Conservation (phyloP, 345 rosid species). For the Clarkia xantiana region DNA sequence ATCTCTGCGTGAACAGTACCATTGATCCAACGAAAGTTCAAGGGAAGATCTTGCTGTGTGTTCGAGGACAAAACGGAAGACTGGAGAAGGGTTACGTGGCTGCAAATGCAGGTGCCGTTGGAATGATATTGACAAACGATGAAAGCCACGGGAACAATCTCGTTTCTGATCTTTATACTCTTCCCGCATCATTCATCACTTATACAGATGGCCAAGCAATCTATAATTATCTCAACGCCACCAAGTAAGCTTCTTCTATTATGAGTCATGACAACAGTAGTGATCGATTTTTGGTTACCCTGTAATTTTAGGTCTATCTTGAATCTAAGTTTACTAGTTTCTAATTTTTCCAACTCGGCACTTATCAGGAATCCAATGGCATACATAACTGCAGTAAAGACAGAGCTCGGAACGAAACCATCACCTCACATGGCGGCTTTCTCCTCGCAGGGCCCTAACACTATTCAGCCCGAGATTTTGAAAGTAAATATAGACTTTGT, state of each 20-base stretch:
- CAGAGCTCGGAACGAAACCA: slow-evolving; percentile 6
- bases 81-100: slow-evolving; percentile 22
- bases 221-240: slow-evolving; percentile 24
- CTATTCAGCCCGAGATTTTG: slow-evolving; percentile 20
- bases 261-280: neutral
- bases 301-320: neutral
- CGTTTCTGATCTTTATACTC: slow-evolving; percentile 22
- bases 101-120: slow-evolving; percentile 30
- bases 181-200: slow-evolving; percentile 32
- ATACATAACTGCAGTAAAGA: slow-evolving; percentile 7
- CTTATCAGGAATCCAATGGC: slow-evolving; percentile 23
- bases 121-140: slow-evolving; percentile 38
- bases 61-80: slow-evolving; percentile 16
- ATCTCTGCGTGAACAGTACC: slow-evolving; percentile 21
- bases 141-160: slow-evolving; percentile 12
- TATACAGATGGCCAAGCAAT: slow-evolving; percentile 22
- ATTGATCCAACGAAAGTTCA: slow-evolving; percentile 41
- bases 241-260: slow-evolving; percentile 17
- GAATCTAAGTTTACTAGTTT: too few relatives aligned
- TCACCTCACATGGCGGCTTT: slow-evolving; percentile 19
- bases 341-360: too few relatives aligned
- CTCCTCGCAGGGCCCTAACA: slow-evolving; percentile 28
- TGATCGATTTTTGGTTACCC: neutral
- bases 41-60: slow-evolving; percentile 52
- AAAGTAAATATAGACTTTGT: slow-evolving; percentile 19